Evolutionary conservation across 2,329 filamentous ascomycete species (phyloP).

Genomic region (Penicillium sp.): DNA sequence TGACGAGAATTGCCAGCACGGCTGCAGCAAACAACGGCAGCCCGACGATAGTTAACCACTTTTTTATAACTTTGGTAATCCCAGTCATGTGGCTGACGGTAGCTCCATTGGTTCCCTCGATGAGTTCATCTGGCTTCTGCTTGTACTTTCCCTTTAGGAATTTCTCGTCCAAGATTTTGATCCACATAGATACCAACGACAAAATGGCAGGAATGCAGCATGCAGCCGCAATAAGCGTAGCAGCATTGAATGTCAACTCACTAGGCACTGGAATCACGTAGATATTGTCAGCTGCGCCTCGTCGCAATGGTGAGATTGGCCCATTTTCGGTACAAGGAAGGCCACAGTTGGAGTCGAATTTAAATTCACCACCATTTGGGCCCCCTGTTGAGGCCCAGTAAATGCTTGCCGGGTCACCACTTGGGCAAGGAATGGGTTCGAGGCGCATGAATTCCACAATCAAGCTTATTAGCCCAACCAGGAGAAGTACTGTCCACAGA

Average conservation of each 20-base stretch:
- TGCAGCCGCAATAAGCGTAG: constrained; percentile 60
- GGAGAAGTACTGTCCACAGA: constrained; percentile 60
- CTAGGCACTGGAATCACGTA: constrained; percentile 61
- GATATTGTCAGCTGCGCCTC: constrained; percentile 58
- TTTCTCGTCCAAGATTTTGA: constrained; percentile 59
- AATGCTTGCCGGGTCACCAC: constrained; percentile 39
- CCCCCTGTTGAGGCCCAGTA: constrained; percentile 34
- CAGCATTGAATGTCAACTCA: constrained; percentile 57
- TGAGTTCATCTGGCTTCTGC: constrained; percentile 38
- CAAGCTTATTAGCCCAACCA: constrained; percentile 57
- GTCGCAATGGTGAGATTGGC: constrained; percentile 56
- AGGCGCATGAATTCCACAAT: constrained; percentile 64
- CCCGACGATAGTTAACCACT: constrained; percentile 48
- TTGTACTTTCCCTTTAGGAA: constrained; percentile 35
- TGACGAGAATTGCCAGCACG: constrained; percentile 48
- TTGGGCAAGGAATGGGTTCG: constrained; percentile 44
- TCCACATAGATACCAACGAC: constrained; percentile 61
- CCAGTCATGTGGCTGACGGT: constrained; percentile 51
- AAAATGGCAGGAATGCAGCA: constrained; percentile 65
- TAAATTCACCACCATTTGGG: neutral
- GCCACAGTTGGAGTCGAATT: constrained; percentile 12
- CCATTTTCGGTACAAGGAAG: constrained; percentile 10
- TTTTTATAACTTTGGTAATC: constrained; percentile 37
- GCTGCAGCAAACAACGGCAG: constrained; percentile 59
- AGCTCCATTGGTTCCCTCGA: constrained; percentile 56